Evolutionary conservation across 1,284 basidiomycete species (phyloP), one percentile per base, ranked within the genome.

Genomic region (Cystobasidium slooffiae): DNA sequence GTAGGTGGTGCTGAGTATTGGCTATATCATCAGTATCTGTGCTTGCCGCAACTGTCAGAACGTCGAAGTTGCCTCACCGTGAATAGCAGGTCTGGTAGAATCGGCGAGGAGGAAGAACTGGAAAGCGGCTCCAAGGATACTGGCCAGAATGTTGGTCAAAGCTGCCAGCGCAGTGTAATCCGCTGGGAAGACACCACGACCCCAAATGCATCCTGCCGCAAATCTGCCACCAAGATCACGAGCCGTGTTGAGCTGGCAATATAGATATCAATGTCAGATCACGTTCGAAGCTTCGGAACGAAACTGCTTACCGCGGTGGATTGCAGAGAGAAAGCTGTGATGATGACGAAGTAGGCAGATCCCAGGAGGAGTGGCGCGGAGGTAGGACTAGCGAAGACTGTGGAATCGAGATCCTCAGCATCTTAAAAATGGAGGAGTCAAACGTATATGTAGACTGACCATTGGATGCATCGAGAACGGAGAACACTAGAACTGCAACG

Each of bases 401-500:
- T 52, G 55, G 49, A 51, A 31, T 24, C 24, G 47, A 8, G 39
- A 52, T 9, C 10, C 31, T 14, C 39, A 39, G 20, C 18, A 22
- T 2, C 5, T 53, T n/a, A n/a, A n/a, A n/a, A n/a, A n/a, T n/a
- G n/a, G n/a, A n/a, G n/a, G n/a, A n/a, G n/a, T 53, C 22, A 24
- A 18, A 22, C 49, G 10, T 6, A 5, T 16, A 39, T 16, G 18
- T 16, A 39, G 43, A 62, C 68, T 37, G 44, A 70, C 68, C 58
- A 62, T 78, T 79, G 49, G 74, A 76, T 0, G 76, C 59, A 75
- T 79, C 78, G 44, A 78, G 75, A 31, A 77, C 74, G 14, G 78
- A 65, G 75, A 80, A 79, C 56, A 79, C 78, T 3, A 77, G 53
- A 18, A 79, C 63, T n/a, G 75, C 76, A 51, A 80, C 69, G 18